These are phyloP conservation scores for Albugo candida DNA, from an alignment of 352 stramenopile genomes.

Conservation along the genomic window DNA sequence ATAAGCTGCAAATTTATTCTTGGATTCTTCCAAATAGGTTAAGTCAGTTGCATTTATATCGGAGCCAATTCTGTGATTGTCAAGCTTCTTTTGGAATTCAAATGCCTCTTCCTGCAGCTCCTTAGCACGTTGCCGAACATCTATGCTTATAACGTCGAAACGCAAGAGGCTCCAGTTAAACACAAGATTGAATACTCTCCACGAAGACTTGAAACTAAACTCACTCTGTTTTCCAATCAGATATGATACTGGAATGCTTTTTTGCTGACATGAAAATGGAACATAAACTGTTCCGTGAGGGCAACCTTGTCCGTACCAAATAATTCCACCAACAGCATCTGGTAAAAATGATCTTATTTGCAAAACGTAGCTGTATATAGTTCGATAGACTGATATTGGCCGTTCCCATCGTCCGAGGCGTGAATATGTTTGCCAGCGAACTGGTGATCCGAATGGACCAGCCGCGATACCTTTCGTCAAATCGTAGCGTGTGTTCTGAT, in stretches of 20 bases:
- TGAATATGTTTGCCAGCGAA: constrained; percentile 48
- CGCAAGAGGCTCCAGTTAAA: constrained; percentile 72
- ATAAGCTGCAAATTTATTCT: constrained; percentile 29
- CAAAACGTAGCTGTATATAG: constrained; percentile 64
- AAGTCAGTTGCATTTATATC: constrained; percentile 7
- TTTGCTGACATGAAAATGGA: constrained; percentile 40
- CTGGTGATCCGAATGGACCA: constrained; percentile 79
- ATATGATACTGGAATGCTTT: constrained; percentile 28
- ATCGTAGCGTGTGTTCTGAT: constrained; percentile 79
- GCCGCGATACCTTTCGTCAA: constrained; percentile 67
- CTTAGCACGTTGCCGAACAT: constrained; percentile 20
- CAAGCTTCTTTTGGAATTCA: neutral
- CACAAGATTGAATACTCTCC: constrained; percentile 77
- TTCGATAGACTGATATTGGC: constrained; percentile 83
- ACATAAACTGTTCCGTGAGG: constrained; percentile 58
- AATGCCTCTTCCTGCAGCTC: constrained; percentile 24
- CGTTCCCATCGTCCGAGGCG: constrained; percentile 67
- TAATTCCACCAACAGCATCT: constrained; percentile 25
- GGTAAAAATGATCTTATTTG: constrained; percentile 19
- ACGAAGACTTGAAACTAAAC: constrained; percentile 43
- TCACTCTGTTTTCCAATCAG: constrained; percentile 39
- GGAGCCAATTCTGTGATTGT: constrained; percentile 6
- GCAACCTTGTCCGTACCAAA: constrained; percentile 43
- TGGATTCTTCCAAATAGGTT: constrained; percentile 12
- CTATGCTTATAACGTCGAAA: constrained; percentile 43